phyloP scores from a whole-genome alignment of 305 asterid genomes.

The Lippia alba region DNA sequence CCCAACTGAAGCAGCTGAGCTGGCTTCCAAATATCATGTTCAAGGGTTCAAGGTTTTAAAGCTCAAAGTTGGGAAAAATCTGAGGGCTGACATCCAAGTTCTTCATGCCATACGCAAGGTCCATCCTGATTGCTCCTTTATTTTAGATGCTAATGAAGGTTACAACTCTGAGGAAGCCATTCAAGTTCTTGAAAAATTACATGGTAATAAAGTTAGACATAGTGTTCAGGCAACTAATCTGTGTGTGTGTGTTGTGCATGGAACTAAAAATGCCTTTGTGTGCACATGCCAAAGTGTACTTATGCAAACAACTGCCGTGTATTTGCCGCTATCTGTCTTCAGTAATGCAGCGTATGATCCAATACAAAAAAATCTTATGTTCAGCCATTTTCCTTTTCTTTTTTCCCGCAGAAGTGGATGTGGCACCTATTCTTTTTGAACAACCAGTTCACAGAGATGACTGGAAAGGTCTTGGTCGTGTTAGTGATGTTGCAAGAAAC shows the following conservation, averaged over 20 bases:
- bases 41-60: constrained; percentile 81
- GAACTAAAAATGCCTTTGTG: background rate
- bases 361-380: constrained; percentile 14
- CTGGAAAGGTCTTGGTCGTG: constrained; percentile 79
- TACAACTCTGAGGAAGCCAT: constrained; percentile 80
- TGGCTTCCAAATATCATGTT: constrained; percentile 65
- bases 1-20: constrained; percentile 76
- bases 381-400: background rate
- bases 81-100: constrained; percentile 71
- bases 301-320: background rate
- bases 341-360: constrained; percentile 9
- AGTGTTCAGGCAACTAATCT: constrained; percentile 14
- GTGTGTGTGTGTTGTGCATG: background rate
- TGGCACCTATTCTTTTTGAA: constrained; percentile 82
- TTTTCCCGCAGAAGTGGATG: constrained; percentile 64
- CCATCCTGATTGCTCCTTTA: constrained; percentile 80
- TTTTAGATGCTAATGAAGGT: constrained; percentile 94
- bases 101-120: constrained; percentile 80
- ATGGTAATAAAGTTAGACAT: constrained; percentile 51
- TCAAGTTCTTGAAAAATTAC: constrained; percentile 70
- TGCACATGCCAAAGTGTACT: background rate
- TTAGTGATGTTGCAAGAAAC: constrained; percentile 64
- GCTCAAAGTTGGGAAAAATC: constrained; percentile 90
- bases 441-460: constrained; percentile 95
- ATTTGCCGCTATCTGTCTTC: constrained; percentile 1